Conservation (phyloP, 1,284 basidiomycete genomes). For the Cutaneotrichosporon sp. region DNA sequence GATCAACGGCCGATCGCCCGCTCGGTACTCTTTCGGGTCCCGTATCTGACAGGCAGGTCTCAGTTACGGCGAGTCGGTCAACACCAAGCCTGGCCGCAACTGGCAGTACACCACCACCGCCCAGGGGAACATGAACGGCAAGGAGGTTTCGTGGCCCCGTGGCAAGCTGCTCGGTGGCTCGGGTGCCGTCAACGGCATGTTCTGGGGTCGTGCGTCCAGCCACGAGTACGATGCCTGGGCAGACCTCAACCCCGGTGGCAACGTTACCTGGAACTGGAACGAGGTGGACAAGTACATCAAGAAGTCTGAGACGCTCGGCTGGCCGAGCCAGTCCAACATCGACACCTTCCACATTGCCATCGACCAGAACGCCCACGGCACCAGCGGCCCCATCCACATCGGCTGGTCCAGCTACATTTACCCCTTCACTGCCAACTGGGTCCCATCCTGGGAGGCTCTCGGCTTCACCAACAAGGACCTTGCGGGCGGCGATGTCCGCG, state of each 20-base stretch:
- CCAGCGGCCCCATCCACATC: constrained; percentile 56
- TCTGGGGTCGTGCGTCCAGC: constrained; percentile 55
- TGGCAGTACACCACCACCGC: constrained; percentile 64
- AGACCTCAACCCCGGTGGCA: constrained; percentile 44
- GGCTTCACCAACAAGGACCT: constrained; percentile 57
- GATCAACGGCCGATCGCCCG: neutral
- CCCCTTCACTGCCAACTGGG: constrained; percentile 61
- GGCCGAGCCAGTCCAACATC: constrained; percentile 44
- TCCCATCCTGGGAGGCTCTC: constrained; percentile 55
- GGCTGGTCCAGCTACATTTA: constrained; percentile 55
- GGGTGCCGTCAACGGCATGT: constrained; percentile 70
- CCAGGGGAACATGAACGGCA: constrained; percentile 52
- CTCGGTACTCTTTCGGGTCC: neutral
- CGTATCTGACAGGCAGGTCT: constrained; percentile 31
- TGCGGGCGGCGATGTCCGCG: constrained; percentile 38
- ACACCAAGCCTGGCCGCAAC: constrained; percentile 59
- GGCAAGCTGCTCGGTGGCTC: constrained; percentile 71
- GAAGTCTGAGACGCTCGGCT: constrained; percentile 55
- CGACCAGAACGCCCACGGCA: constrained; percentile 56
- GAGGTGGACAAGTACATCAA: constrained; percentile 52
- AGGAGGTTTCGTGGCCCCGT: constrained; percentile 59
- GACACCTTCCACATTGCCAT: constrained; percentile 50
- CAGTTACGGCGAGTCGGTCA: constrained; percentile 47
- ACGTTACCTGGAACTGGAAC: constrained; percentile 49
- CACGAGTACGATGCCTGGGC: constrained; percentile 56